Evolutionary conservation across 2,329 filamentous ascomycete genomes (phyloP), one percentile per base, ranked within the genome.

Genomic region (Sporothrix inflata): DNA sequence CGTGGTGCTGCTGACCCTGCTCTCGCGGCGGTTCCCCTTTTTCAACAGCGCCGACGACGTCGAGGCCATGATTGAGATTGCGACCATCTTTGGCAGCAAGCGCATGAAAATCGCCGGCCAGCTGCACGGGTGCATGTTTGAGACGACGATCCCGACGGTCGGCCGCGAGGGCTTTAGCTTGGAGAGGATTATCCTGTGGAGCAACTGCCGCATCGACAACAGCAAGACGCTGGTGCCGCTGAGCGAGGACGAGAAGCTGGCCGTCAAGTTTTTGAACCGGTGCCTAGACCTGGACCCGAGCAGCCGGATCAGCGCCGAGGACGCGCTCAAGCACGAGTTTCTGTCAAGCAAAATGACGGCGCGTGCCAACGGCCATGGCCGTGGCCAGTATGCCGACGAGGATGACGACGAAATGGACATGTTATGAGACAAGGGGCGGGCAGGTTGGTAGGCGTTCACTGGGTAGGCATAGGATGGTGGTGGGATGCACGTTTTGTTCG

Each of bases 41-140:
- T 99, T 99, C 86, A 98, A 99, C 82, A 97, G 93, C 61, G 92
- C 94, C n/a, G 96, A 99, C 80, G 96, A 99, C 78, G 92, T 99
- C 65, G 96, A 99, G 79, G 96, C 96, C 69, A 92, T 98, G 87
- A 95, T 99, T 76, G 96, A 99, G 81, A 97, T 99, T 76, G 93
- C 94, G 47, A 97, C 94, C 73, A 97, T 99, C 74, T 98, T 98
- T 80, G 96, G 96, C 67, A 87, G 87, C 55, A 90, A 88, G 79
- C 90, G 91, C 73, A 98, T 99, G 95, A 92, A 91, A 78, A 85
- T 88, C 45, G 92, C 92, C 3, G 94, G 93, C 0, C 84, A 94
- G 21, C 85, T 97, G 68, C 96, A 99, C 78, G 96, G 96, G 1
- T 93, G 94, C 77, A 90, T 97, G 72, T 94, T 98, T 75, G 94